A percentile compares a stretch with the other conserved stretches of the same genome.
phyloP scores from a whole-genome alignment of 2,329 filamentous ascomycete genomes.

The Alternaria tenuissima region DNA sequence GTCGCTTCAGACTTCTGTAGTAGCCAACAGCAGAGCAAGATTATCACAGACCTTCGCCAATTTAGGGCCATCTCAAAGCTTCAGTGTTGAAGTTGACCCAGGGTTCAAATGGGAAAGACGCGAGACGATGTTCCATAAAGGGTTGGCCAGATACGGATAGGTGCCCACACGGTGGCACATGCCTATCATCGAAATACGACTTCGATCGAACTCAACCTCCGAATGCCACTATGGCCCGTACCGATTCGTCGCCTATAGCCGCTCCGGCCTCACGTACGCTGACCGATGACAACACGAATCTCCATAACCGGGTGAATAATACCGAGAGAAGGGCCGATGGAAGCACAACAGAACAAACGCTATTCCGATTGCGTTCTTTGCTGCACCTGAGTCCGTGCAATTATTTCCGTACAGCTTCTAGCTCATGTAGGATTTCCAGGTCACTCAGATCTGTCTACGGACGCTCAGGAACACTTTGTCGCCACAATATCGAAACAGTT shows the following conservation, averaged over 20 bases:
- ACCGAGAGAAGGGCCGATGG: neutral
- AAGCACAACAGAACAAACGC: neutral
- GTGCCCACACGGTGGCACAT: neutral
- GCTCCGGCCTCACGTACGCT: neutral
- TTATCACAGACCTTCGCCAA: neutral
- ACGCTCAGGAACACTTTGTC: neutral
- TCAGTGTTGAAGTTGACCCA: neutral
- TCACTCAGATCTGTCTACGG: too few species aligned
- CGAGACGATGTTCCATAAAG: neutral
- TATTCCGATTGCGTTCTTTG: neutral
- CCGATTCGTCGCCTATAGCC: neutral
- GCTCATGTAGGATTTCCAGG: too few species aligned
- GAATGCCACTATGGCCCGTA: constrained; percentile 1
- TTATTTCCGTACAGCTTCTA: neutral
- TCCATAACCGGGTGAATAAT: neutral
- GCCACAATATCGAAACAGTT: neutral
- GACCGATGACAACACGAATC: neutral
- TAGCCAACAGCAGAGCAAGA: neutral
- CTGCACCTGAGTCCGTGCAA: neutral
- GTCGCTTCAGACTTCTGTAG: too few species aligned
- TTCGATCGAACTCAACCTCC: neutral
- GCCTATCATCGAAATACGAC: neutral
- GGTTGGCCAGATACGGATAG: neutral
- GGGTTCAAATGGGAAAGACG: neutral
- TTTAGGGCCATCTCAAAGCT: neutral